phyloP scores from a whole-genome alignment of 1,139 yeast species.

The Geotrichum fermentans region DNA sequence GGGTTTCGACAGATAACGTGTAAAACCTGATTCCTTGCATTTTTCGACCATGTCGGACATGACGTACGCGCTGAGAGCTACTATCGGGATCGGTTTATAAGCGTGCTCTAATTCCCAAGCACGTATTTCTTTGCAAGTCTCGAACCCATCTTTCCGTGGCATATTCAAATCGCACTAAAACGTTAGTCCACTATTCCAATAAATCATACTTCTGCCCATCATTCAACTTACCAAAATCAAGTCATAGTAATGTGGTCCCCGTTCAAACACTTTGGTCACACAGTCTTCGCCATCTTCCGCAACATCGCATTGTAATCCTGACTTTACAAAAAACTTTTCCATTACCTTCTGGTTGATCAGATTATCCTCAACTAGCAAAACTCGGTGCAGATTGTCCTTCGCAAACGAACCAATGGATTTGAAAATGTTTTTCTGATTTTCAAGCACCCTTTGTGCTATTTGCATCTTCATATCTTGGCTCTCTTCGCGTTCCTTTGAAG shows the following conservation, averaged over 20 bases:
- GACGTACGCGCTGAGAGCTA: slow-evolving; percentile 79
- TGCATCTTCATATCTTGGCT: slow-evolving; percentile 31
- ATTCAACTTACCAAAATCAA: slow-evolving; percentile 47
- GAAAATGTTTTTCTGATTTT: slow-evolving; percentile 28
- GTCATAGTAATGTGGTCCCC: slow-evolving; percentile 44
- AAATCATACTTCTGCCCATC: no score
- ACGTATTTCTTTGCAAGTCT: slow-evolving; percentile 69
- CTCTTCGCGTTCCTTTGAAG: slow-evolving; percentile 27
- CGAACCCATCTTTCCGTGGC: slow-evolving; percentile 85
- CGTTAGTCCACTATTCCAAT: neutral
- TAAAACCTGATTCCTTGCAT: slow-evolving; percentile 71
- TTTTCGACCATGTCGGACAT: slow-evolving; percentile 77
- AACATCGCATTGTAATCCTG: slow-evolving; percentile 67
- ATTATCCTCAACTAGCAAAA: slow-evolving; percentile 83
- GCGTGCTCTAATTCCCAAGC: slow-evolving; percentile 66
- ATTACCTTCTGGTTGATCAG: slow-evolving; percentile 85
- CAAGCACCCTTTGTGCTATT: slow-evolving; percentile 28
- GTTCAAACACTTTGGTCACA: slow-evolving; percentile 47
- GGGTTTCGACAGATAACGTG: slow-evolving; percentile 72
- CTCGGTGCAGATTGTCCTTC: slow-evolving; percentile 40
- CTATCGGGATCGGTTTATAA: slow-evolving; percentile 55
- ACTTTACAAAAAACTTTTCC: slow-evolving; percentile 64
- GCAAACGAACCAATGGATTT: slow-evolving; percentile 17
- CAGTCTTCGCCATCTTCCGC: slow-evolving; percentile 71
- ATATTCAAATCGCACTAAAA: slow-evolving; percentile 67